A percentile compares a stretch with the other conserved stretches of the same genome.
These are phyloP conservation scores for Graphiopsis chlorocephala DNA, from an alignment of 2,329 filamentous ascomycete species.

Conservation along the genomic window DNA sequence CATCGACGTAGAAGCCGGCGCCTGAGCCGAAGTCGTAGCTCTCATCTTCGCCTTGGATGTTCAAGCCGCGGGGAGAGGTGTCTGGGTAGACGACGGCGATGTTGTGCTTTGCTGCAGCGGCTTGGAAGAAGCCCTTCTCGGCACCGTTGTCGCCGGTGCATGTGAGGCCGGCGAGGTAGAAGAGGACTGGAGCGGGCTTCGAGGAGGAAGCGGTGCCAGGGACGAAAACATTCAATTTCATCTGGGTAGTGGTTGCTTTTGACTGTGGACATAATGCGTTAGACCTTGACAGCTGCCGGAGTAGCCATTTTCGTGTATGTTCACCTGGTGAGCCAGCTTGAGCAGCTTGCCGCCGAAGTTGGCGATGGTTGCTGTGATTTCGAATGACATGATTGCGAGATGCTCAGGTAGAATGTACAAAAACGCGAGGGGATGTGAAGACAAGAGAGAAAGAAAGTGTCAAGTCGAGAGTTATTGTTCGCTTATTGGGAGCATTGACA, in stretches of 20 bases:
- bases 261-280: constrained; percentile 48
- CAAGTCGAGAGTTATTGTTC: background rate
- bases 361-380: constrained; percentile 83
- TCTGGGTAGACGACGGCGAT: constrained; percentile 95
- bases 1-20: constrained; percentile 93
- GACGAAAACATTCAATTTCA: constrained; percentile 90
- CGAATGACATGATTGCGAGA: constrained; percentile 68
- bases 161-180: constrained; percentile 92
- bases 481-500: constrained; percentile 9
- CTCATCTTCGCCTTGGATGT: constrained; percentile 81
- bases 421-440: background rate
- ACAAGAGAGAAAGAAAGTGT: constrained; percentile 4
- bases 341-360: constrained; percentile 92
- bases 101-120: constrained; percentile 71
- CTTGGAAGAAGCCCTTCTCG: constrained; percentile 86
- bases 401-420: background rate
- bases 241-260: constrained; percentile 74
- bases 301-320: background rate
- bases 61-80: constrained; percentile 81
- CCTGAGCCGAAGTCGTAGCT: constrained; percentile 87
- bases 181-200: constrained; percentile 74
- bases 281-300: background rate
- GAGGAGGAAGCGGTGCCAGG: constrained; percentile 65
- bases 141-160: constrained; percentile 83
- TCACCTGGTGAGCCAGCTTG: constrained; percentile 74